Evolutionary conservation across 495 filamentous ascomycete species (phyloP).

Genomic region (Collariella sp.): DNA sequence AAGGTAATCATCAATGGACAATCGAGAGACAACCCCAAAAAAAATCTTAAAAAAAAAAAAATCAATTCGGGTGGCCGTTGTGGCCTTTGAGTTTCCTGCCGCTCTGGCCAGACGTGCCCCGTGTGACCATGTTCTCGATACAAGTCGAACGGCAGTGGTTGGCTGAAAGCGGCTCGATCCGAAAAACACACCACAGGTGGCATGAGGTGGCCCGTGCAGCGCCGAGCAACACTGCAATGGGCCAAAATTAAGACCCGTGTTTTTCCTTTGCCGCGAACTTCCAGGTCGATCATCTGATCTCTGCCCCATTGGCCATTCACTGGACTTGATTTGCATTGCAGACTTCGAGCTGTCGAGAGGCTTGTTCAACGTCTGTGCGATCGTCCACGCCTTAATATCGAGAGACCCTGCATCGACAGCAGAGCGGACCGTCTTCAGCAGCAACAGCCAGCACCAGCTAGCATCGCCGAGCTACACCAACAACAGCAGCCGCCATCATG

Average conservation of each 20-base stretch:
- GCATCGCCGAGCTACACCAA: background rate
- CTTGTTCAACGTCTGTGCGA: background rate
- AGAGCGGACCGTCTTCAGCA: background rate
- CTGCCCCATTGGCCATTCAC: slow-evolving; percentile 5
- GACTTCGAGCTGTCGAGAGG: background rate
- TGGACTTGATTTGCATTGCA: background rate
- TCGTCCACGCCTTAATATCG: background rate
- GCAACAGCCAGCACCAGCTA: background rate
- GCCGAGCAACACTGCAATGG: background rate
- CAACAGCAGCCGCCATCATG: slow-evolving; percentile 21
- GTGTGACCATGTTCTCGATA: no score
- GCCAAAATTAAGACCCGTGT: slow-evolving; percentile 5
- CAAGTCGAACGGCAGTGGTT: background rate
- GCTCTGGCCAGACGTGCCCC: no score
- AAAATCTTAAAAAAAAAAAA: background rate
- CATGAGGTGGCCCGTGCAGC: slow-evolving; percentile 11
- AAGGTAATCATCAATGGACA: no score
- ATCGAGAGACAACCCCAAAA: no score
- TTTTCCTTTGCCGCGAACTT: slow-evolving; percentile 9
- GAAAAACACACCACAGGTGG: background rate
- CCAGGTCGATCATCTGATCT: slow-evolving; percentile 8
- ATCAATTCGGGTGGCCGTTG: no score
- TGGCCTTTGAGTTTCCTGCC: background rate
- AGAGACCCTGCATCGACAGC: background rate
- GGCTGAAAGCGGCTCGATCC: no score